Evolutionary conservation across 805 yeast genomes (phyloP), one percentile per base, ranked within the genome.

Genomic region (Teunomyces stri): DNA sequence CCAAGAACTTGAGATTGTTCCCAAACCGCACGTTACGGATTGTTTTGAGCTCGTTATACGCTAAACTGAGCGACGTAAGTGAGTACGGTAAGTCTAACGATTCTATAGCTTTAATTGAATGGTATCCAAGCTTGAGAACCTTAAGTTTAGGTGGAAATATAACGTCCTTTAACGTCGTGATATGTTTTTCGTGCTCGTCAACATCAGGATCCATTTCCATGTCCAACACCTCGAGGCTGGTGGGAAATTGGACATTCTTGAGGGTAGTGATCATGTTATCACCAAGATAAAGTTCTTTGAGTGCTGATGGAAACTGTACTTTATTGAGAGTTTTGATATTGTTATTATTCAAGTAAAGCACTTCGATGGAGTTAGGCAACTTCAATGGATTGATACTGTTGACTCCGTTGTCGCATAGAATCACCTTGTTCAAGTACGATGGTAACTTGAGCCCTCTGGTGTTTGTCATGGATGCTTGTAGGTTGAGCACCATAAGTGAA

Each of bases 341-440:
- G 56, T 73, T 73, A 49, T 67, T 56, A 34, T 62, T 60, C 54
- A 73, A 59, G 48, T 66, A 66, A 11, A 73, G 55, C n/a, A 54
- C 60, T 51, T 69, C 69, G 36, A 72, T 66, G 9, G 68, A 60
- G 51, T 70, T 68, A 2, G 78, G 77, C 22, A 73, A 60, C 47
- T 69, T 69, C 43, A 73, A 61, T 2, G 77, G 78, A 52, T 72
- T 72, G 33, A 73, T 70, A 53, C 75, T 70, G 52, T 72, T 72
- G 30, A 73, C 76, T 12, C 77, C 76, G 52, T 70, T 64, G 41
- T 61, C 61, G 7, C 69, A 66, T 49, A 72, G 52, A 34, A 70
- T 67, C 33, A 72, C 53, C 21, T 59, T 55, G 46, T 54, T 57
- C 16, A 73, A 50, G 21, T 48, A 52, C 18, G 63, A 59, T 1